Evolutionary conservation across 1,284 basidiomycete genomes (phyloP), one percentile per base, ranked within the genome.

Genomic region (Inonotus hispidus): DNA sequence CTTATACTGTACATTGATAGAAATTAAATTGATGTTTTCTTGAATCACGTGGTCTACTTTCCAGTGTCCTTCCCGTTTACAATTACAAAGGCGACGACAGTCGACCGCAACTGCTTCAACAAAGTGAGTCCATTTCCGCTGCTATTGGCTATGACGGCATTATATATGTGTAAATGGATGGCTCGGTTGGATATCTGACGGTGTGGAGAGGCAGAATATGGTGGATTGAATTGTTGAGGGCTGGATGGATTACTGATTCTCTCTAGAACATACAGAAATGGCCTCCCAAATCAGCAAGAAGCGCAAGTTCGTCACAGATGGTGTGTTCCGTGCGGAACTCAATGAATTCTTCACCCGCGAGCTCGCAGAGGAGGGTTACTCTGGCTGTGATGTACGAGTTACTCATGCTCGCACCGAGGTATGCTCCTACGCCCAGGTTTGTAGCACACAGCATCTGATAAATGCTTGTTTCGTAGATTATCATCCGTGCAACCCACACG

Each of bases 401-500:
- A 99, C 97, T 70, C 97, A 99, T 77, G 95, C 96, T 68, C 92
- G 96, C 73, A 99, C 97, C 70, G 97, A 99, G 80, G 90, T 92
- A 69, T 8, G 60, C 73, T 66, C 53, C 53, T 39, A 16, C 27
- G 29, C 49, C 21, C 41, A 47, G 37, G 13, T 14, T 2, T 21
- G 41, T 16, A 43, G 41, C 41, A 8, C 62, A 45, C 16, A 56
- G 35, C 32, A 35, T 46, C 23, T 47, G 55, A 52, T 64, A 41
- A 25, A 41, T 53, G 46, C 53, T 50, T n/a, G 39, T 43, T 27
- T 56, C 13, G n/a, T 66, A 93, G 90, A 98, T 99, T 75, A 99
- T 99, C 82, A 98, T 99, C 80, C 94, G 97, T 72, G 97, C 97
- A 66, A 98, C 96, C 72, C 96, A 98, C 84, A 99, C 97, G 69